phyloP scores from a whole-genome alignment of 2,329 filamentous ascomycete genomes.

The Setomelanomma holmii region DNA sequence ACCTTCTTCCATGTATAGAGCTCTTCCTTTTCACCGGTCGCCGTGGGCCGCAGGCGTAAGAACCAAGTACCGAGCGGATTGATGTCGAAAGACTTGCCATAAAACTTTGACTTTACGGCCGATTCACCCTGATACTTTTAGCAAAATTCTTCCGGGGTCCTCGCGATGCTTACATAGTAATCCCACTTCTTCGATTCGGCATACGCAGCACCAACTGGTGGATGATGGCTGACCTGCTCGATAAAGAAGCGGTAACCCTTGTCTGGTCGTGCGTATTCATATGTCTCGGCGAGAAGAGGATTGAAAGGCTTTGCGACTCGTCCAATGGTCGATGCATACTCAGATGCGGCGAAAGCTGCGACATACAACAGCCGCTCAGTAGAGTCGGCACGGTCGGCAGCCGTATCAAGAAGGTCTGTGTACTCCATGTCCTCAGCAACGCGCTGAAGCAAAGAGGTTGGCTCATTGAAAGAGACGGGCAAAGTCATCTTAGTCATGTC shows the following conservation, averaged over 20 bases:
- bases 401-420: conserved; percentile 86
- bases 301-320: conserved; percentile 99
- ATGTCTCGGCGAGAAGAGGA: conserved; percentile 92
- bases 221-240: conserved; percentile 97
- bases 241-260: conserved; percentile 99
- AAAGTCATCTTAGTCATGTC: conserved; percentile 99
- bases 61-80: conserved; percentile 98
- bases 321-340: conserved; percentile 95
- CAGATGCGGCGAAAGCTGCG: conserved; percentile 91
- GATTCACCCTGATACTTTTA: conserved; percentile 73
- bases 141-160: background rate
- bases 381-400: conserved; percentile 83
- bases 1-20: conserved; percentile 99
- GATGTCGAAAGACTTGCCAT: conserved; percentile 96
- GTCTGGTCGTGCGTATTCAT: conserved; percentile 93
- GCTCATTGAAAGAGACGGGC: conserved; percentile 98
- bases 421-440: conserved; percentile 99
- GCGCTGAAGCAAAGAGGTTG: conserved; percentile 91
- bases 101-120: conserved; percentile 94
- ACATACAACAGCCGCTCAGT: conserved; percentile 94
- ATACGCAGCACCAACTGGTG: conserved; percentile 90
- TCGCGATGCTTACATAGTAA: conserved; percentile 69
- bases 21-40: conserved; percentile 72
- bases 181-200: conserved; percentile 94
- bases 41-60: conserved; percentile 77